Evolutionary conservation across 1,284 basidiomycete genomes (phyloP).

Genomic region (Ganoderma multipileum): DNA sequence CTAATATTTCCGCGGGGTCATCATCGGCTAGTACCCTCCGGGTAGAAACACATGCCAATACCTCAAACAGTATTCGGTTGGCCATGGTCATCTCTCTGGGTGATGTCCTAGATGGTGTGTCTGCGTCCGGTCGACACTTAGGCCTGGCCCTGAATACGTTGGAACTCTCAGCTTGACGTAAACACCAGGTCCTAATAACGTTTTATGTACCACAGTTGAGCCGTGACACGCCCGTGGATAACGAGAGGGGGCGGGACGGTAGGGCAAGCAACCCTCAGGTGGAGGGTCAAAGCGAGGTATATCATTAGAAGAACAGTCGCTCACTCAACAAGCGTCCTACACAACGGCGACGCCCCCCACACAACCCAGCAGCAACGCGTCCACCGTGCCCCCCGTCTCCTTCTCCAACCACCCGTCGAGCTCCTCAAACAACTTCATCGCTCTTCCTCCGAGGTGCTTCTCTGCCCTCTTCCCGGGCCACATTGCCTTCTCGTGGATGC

Average conservation of each 20-base stretch:
- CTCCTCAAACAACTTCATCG: constrained; percentile 71
- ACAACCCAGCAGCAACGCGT: constrained; percentile 71
- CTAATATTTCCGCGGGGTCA: not conserved
- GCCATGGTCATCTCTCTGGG: not conserved
- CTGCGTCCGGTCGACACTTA: no score
- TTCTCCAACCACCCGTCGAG: constrained; percentile 73
- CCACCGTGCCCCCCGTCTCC: constrained; percentile 64
- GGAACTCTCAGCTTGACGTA: not conserved
- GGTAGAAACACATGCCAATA: not conserved
- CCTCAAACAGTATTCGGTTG: not conserved
- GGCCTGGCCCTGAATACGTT: not conserved
- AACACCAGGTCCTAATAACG: not conserved
- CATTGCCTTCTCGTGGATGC: constrained; percentile 77
- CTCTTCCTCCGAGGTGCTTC: constrained; percentile 56
- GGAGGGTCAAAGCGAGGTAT: not conserved
- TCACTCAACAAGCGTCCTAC: not conserved
- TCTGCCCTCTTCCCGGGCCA: constrained; percentile 78
- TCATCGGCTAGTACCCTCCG: not conserved
- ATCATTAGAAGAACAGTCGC: not conserved
- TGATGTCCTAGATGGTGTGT: not conserved
- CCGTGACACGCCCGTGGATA: not conserved
- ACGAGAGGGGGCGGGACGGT: not conserved
- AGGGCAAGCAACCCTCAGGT: not conserved
- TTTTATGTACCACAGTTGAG: no score
- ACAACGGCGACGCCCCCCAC: constrained; percentile 63